phyloP scores from a whole-genome alignment of 2,329 filamentous ascomycete genomes.

The Fusarium burgessii region DNA sequence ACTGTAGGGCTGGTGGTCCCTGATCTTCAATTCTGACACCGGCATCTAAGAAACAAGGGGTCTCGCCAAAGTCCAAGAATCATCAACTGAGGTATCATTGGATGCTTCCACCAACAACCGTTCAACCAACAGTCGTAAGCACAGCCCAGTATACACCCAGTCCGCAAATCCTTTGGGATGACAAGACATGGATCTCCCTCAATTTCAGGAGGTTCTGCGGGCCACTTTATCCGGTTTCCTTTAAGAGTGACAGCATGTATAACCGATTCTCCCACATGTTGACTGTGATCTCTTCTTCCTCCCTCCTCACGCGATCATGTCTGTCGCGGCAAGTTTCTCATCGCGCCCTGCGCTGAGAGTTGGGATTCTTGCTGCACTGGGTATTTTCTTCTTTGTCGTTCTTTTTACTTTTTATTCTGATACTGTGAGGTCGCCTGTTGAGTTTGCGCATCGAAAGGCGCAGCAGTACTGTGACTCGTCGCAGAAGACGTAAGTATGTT shows the following conservation, averaged over 20 bases:
- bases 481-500: background rate
- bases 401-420: slow-evolving; percentile 27
- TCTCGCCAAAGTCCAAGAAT: background rate
- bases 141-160: background rate
- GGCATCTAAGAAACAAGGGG: background rate
- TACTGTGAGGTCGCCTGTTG: slow-evolving; percentile 16
- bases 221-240: background rate
- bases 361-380: slow-evolving; percentile 1
- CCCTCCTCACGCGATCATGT: background rate
- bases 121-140: background rate
- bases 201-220: slow-evolving; percentile 7
- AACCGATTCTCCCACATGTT: background rate
- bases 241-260: background rate
- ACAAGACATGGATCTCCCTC: background rate
- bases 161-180: background rate
- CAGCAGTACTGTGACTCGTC: slow-evolving; percentile 26
- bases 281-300: background rate
- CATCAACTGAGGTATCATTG: background rate
- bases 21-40: background rate
- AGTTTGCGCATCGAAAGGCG: slow-evolving; percentile 27
- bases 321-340: slow-evolving; percentile 21
- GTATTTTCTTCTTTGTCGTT: slow-evolving; percentile 28
- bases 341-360: slow-evolving; percentile 29
- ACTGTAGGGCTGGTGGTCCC: background rate
- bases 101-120: background rate